Base-by-base conservation (phyloP, 2,329 filamentous ascomycete genomes). In the Colletotrichum destructivum region DNA sequence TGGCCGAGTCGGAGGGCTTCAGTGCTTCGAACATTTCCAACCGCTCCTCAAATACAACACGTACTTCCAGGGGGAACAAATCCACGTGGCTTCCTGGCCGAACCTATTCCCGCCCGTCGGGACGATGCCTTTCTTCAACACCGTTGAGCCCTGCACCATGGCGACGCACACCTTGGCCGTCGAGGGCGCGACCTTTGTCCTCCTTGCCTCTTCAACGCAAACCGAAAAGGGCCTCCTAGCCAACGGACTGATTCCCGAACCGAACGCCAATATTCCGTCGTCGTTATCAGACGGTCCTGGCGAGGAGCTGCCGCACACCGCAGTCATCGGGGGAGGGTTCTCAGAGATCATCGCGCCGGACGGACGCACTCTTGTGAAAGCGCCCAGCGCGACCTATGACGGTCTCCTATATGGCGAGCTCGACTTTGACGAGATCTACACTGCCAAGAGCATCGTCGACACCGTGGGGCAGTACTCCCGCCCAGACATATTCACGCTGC, bases 11-110 rank as follows among this genome's bases (percentile, higher is more conserved):
- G 88, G 88, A 0, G 84, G 84, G 12, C 79, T 90, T 40, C 88
- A 88, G 75, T 89, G 87, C 79, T 89, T 86, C 86, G 86, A 89
- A 75, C 86, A 90, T 73, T 85, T 87, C 77, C 88, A 87, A 77
- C 87, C 84, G 8, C 84, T 87, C 77, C 80, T 84, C 75, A 44
- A 66, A 78, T 65, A 74, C 2, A 74, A 78, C 42, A 77, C 76
- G 16, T 75, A 77, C 9, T 75, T 76, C 7, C 69, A 71, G 8
- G 76, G 76, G 1, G 77, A 78, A 23, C 76, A 79, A 35, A 75
- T 79, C 3, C 78, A 79, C 46, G 62, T 79, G 1, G 78, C 78
- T n/a, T 74, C 72, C n/a, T 79, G 78, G 78, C 78, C 78, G 12
- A 76, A 79, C 18, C 77, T 78, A 52, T 81, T 81, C 59, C 47